A percentile compares a stretch with the other conserved stretches of the same genome.
phyloP scores from a whole-genome alignment of 768 basidiomycete species.

The Russula brevipes region DNA sequence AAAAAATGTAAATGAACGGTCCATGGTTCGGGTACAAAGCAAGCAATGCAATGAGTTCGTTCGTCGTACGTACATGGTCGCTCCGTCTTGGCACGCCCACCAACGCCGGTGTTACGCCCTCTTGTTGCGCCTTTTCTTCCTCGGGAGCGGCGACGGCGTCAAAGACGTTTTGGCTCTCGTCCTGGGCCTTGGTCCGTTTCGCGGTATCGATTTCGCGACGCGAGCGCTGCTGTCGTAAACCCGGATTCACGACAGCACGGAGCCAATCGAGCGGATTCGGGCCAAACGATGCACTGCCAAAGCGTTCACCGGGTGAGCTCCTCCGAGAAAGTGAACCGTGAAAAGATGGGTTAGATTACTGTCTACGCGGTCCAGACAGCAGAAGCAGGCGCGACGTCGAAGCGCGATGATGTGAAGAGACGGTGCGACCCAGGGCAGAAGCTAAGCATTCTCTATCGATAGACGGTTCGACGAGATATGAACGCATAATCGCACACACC shows the following conservation, averaged over 20 bases:
- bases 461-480: not conserved
- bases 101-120: not conserved
- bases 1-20: too few relatives aligned
- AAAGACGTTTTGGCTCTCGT: slow-evolving; percentile 49
- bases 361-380: slow-evolving; percentile 19
- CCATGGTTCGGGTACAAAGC: too few relatives aligned
- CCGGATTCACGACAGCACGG: slow-evolving; percentile 16
- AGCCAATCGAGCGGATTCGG: slow-evolving; percentile 25
- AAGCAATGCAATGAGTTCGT: too few relatives aligned
- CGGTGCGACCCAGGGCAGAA: not conserved
- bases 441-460: not conserved
- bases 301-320: not conserved
- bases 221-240: slow-evolving; percentile 16
- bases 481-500: slow-evolving; percentile 3
- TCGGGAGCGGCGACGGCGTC: slow-evolving; percentile 29
- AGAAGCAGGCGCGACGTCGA: slow-evolving; percentile 6
- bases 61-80: slow-evolving; percentile 15
- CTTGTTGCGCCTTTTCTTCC: slow-evolving; percentile 1
- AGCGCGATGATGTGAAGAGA: slow-evolving; percentile 6
- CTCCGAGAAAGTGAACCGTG: not conserved
- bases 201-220: slow-evolving; percentile 28
- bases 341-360: not conserved
- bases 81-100: slow-evolving; percentile 11
- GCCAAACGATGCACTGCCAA: slow-evolving; percentile 23
- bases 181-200: slow-evolving; percentile 41